A percentile compares a stretch with the other conserved stretches of the same genome.
phyloP scores from a whole-genome alignment of 2,329 filamentous ascomycete genomes.

The Diaporthe velutina region DNA sequence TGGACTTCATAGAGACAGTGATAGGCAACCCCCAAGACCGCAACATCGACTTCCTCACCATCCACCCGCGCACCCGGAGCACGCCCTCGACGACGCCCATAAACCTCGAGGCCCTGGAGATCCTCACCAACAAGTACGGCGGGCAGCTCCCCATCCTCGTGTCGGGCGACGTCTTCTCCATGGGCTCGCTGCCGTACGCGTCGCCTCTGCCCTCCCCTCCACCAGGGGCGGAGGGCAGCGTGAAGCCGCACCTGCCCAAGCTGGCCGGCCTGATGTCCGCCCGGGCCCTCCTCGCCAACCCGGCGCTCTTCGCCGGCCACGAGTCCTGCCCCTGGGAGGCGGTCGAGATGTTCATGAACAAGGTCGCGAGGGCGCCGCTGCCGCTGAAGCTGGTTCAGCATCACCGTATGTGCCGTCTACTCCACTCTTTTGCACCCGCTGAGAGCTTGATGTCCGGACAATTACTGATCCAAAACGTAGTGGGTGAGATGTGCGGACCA shows the following conservation, averaged over 20 bases:
- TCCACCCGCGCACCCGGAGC: constrained; percentile 74
- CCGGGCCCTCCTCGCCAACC: constrained; percentile 76
- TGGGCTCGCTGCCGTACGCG: constrained; percentile 62
- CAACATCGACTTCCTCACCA: constrained; percentile 76
- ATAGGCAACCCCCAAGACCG: constrained; percentile 64
- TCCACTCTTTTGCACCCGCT: neutral
- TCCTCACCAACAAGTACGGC: constrained; percentile 66
- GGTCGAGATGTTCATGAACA: constrained; percentile 72
- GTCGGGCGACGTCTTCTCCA: constrained; percentile 77
- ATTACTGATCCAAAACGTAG: constrained; percentile 28
- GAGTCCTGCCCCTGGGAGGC: constrained; percentile 72
- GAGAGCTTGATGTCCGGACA: neutral
- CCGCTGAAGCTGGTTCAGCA: constrained; percentile 75
- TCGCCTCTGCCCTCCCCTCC: constrained; percentile 47
- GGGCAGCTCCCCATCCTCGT: constrained; percentile 72
- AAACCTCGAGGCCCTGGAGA: constrained; percentile 69
- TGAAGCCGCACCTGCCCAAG: constrained; percentile 54
- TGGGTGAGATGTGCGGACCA: constrained; percentile 75
- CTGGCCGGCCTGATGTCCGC: constrained; percentile 78
- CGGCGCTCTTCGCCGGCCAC: constrained; percentile 72
- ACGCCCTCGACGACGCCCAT: constrained; percentile 74
- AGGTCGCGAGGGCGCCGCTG: constrained; percentile 68
- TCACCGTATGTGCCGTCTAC: constrained; percentile 54
- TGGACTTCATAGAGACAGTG: constrained; percentile 74
- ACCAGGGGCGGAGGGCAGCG: constrained; percentile 45